Percentiles rank a stretch among this genome's conserved stretches.
These are phyloP conservation scores for Scalesia atractyloides DNA, from an alignment of 129 eudicot genomes.

Conservation along the genomic window DNA sequence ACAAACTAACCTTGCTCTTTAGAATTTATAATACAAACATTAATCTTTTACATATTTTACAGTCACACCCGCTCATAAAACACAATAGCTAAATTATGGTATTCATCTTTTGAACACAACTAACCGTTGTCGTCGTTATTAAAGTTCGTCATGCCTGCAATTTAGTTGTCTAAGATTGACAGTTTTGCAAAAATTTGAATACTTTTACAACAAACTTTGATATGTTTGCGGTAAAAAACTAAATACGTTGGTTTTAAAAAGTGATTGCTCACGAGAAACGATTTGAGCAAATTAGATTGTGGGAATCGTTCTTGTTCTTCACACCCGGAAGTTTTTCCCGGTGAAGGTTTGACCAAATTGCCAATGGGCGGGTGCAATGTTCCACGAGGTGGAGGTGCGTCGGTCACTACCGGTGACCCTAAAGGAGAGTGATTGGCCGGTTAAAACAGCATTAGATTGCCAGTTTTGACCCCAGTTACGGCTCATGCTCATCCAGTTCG, in stretches of 20 bases:
- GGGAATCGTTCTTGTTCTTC: neutral
- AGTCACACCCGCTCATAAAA: slow-evolving; percentile 13
- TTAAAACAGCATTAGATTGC: slow-evolving; percentile 67
- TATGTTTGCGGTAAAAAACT: slow-evolving; percentile 8
- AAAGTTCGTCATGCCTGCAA: slow-evolving; percentile 20
- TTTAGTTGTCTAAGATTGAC: slow-evolving; percentile 5
- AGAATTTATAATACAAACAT: slow-evolving; percentile 7
- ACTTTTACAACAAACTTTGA: slow-evolving; percentile 24
- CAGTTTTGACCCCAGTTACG: slow-evolving; percentile 92
- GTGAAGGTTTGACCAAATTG: slow-evolving; percentile 82
- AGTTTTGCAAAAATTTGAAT: neutral
- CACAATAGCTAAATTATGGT: neutral
- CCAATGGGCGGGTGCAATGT: slow-evolving; percentile 73
- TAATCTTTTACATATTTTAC: slow-evolving; percentile 13
- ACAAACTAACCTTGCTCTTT: neutral
- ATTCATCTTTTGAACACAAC: neutral
- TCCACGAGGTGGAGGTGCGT: slow-evolving; percentile 76
- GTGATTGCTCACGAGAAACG: neutral
- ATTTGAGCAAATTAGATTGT: neutral
- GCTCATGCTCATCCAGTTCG: slow-evolving; percentile 77
- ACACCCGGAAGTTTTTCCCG: slow-evolving; percentile 82
- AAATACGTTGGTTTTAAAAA: slow-evolving; percentile 22
- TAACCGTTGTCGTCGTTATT: neutral
- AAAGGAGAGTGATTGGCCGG: slow-evolving; percentile 72
- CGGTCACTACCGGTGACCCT: slow-evolving; percentile 70